Conservation (phyloP, 805 yeast species). For the Scheffersomyces ergatensis region DNA sequence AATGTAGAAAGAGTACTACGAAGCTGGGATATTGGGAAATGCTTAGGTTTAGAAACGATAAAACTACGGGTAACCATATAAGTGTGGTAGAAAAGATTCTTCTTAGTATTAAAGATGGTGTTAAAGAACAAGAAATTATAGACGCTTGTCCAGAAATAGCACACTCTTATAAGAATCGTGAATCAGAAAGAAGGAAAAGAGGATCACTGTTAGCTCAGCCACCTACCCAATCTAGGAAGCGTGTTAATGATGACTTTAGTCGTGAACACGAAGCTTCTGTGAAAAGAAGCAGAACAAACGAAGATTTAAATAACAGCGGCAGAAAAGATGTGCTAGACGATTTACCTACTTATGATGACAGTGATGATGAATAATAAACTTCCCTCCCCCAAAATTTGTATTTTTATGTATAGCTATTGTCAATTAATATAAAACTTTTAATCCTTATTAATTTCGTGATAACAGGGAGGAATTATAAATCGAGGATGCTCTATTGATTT, state of each 20-base stretch:
- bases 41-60: constrained; percentile 91
- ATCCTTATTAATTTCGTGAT: no score
- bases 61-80: constrained; percentile 80
- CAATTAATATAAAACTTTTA: no score
- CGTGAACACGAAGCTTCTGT: neutral
- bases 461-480: no score
- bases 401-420: no score
- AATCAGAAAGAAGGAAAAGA: constrained; percentile 29
- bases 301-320: constrained; percentile 3
- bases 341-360: constrained; percentile 41
- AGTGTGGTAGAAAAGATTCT: constrained; percentile 79
- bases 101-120: constrained; percentile 83
- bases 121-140: constrained; percentile 71
- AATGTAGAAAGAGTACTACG: constrained; percentile 66
- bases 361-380: constrained; percentile 31
- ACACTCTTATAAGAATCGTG: constrained; percentile 62
- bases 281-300: constrained; percentile 10
- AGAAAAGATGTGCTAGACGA: constrained; percentile 11
- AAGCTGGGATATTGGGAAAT: constrained; percentile 71
- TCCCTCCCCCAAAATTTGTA: no score
- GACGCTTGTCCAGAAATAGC: constrained; percentile 56
- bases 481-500: no score
- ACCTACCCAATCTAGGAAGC: neutral
- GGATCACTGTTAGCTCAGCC: neutral
- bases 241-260: neutral